These are phyloP conservation scores for Noccaea bulbosa DNA, from an alignment of 345 rosid species.

Conservation along the genomic window DNA sequence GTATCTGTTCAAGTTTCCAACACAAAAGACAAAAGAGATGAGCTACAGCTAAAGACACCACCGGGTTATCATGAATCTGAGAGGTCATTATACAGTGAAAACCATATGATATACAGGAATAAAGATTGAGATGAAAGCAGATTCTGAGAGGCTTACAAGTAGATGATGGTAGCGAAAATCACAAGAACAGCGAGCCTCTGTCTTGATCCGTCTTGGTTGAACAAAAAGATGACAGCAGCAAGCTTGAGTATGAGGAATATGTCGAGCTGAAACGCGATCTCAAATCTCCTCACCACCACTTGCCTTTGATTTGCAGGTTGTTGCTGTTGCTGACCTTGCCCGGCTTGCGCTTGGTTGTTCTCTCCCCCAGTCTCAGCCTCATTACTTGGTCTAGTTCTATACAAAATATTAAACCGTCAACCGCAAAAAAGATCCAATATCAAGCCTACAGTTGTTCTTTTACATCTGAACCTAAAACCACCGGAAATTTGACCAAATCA, in stretches of 20 bases:
- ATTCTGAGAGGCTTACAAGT: slow-evolving; percentile 66
- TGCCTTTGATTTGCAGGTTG: slow-evolving; percentile 72
- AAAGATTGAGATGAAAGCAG: background rate
- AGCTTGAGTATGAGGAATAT: slow-evolving; percentile 87
- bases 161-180: slow-evolving; percentile 78
- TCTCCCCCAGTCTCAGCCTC: slow-evolving; percentile 38
- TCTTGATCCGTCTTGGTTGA: slow-evolving; percentile 99
- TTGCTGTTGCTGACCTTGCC: slow-evolving; percentile 69
- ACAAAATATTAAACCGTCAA: slow-evolving; percentile 18
- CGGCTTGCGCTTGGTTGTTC: slow-evolving; percentile 44
- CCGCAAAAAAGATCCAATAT: background rate
- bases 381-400: slow-evolving; percentile 41
- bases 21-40: slow-evolving; percentile 1
- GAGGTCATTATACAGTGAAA: background rate
- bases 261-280: slow-evolving; percentile 91
- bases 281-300: slow-evolving; percentile 84
- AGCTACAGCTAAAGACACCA: slow-evolving; percentile 2
- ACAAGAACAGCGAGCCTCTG: slow-evolving; percentile 86
- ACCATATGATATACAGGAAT: background rate
- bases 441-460: background rate
- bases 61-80: background rate
- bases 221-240: slow-evolving; percentile 88
- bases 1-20: slow-evolving; percentile 56
- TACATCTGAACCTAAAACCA: slow-evolving; percentile 6
- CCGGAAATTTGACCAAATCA: background rate